Evolutionary conservation across 2,329 filamentous ascomycete species (phyloP), one percentile per base, ranked within the genome.

Genomic region (Pseudogymnoascus sp.): DNA sequence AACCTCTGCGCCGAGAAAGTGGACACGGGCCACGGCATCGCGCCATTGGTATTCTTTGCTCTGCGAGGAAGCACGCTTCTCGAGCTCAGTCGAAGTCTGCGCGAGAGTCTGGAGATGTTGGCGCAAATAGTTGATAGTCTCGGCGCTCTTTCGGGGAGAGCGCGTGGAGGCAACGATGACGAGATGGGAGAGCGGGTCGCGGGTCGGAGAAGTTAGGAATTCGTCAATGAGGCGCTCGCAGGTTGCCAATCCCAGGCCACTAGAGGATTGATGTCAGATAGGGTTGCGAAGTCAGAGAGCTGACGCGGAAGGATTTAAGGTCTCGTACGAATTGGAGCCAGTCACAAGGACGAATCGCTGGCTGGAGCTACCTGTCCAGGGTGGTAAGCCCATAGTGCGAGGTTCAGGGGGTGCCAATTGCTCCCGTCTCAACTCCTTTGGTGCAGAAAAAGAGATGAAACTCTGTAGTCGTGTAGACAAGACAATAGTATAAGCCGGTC

Each of bases 181-280:
- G 50, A 97, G 84, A 71, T 88, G 85, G 64, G 90, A 83, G 31
- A 81, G 79, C 60, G 85, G 79, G 31, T 88, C 84, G 36, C 85
- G 86, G 11, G 85, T 84, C 64, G 81, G 86, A 13, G 85, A 86
- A 65, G 80, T 78, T 65, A 96, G 85, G 79, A 96, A 97, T 71
- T 96, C 90, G 78, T 96, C 91, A 69, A 96, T 93, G 64, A 96
- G 82, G 65, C 91, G 90, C 72, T 89, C 86, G 74, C 89, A 90
- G 69, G 90, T 92, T 63, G 88, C 87, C 70, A 93, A 89, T 50
- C 93, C 93, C 50, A 97, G 86, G 65, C 93, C 93, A 74, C 93
- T 97, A 75, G 4, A 38, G 21, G 23, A 28, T 47, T 26, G 17
- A n/a, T 33, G 70, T 78, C 66, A 78, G 73, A 68, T 64, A 57